Evolutionary conservation across 768 basidiomycete genomes (phyloP), one percentile per base, ranked within the genome.

Genomic region (Fistulinella prunicolor): DNA sequence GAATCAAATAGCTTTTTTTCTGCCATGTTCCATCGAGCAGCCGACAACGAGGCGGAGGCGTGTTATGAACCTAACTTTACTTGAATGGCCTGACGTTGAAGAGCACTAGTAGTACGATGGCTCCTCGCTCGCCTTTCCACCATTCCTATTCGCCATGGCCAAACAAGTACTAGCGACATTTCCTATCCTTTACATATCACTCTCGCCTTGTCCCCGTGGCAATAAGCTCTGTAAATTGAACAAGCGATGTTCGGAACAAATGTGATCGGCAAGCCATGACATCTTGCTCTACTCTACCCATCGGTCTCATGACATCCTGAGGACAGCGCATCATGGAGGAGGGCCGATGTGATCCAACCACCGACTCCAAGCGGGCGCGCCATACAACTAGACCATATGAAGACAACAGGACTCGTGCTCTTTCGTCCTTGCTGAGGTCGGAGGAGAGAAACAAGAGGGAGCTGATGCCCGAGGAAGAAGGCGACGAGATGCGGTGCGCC

Each of bases 41-140:
- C 48, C 50, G 51, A 57, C 46, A 64, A 64, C 54, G 61, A 51
- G 60, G 63, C 44, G 38, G 41, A 44, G 40, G 52, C 48, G 23
- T 61, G 63, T 45, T 20, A 17, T 29, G 28, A 62, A 62, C 62
- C 35, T 50, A 51, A 61, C 56, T 35, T 53, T 58, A 35, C 29
- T 14, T 28, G 6, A 28, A 28, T 28, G 26, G 26, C 20, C 21
- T 19, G 30, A 38, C 36, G 32, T 14, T 30, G 1, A 4, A 38
- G 19, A 49, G 40, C 32, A 35, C 38, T 49, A 9, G 56, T 38
- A 44, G 29, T 53, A 28, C 26, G 26, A 10, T 28, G 10, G 6
- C 26, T 29, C 35, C 28, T 29, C 20, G 17, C 21, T 42, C 16
- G 42, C n/a, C 17, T 44, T 46, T 43, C 40, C 43, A 21, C 34